A percentile compares a stretch with the other conserved stretches of the same genome.
These are phyloP conservation scores for Triticum timopheevii DNA, from an alignment of 176 grass and related monocot genomes.

Conservation along the genomic window DNA sequence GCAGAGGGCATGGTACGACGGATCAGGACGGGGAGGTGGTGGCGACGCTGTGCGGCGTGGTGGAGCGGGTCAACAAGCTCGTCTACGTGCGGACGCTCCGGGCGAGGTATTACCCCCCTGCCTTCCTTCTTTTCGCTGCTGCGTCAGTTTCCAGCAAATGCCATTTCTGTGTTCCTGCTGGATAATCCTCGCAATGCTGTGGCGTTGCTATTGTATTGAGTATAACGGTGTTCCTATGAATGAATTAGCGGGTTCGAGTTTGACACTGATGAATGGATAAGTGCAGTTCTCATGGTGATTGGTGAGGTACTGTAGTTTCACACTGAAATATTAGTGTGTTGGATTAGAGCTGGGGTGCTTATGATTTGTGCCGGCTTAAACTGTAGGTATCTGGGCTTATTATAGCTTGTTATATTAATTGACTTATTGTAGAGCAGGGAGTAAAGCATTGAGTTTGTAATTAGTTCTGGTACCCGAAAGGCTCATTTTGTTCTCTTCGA, in stretches of 20 bases:
- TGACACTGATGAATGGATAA: not conserved
- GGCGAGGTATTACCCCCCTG: slow-evolving; percentile 51
- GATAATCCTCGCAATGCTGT: not conserved
- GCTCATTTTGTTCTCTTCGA: not conserved
- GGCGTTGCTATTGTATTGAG: not conserved
- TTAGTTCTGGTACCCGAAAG: not conserved
- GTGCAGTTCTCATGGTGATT: not conserved
- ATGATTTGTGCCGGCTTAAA: not conserved
- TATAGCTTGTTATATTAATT: not conserved
- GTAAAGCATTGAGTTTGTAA: not conserved
- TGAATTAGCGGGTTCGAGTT: not conserved
- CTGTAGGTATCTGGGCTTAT: not conserved
- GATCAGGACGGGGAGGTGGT: slow-evolving; percentile 81
- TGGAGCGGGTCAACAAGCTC: slow-evolving; percentile 95
- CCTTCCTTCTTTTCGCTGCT: not conserved
- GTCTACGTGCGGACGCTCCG: slow-evolving; percentile 78
- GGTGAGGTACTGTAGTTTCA: not conserved
- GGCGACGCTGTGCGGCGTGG: slow-evolving; percentile 82
- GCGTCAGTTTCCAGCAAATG: not conserved
- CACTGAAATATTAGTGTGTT: not conserved
- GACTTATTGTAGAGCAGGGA: not conserved
- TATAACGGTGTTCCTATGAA: not conserved
- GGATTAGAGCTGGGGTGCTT: not conserved
- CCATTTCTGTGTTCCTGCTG: not conserved
- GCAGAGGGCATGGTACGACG: slow-evolving; percentile 84